A percentile compares a stretch with the other conserved stretches of the same genome.
Conservation (phyloP, 345 rosid genomes). For the Dimocarpus longan region DNA sequence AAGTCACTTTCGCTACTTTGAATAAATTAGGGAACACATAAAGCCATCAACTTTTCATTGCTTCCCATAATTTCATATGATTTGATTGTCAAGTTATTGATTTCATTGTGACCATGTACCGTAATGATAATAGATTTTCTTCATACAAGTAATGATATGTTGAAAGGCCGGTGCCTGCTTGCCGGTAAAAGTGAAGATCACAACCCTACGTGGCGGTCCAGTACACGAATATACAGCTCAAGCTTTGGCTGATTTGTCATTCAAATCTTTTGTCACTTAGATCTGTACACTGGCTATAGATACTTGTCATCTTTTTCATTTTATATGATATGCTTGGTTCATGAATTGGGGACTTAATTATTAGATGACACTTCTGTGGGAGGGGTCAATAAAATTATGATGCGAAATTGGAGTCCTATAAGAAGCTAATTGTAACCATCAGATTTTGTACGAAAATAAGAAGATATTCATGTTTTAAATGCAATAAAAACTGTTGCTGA, state of each 20-base stretch:
- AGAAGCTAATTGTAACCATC: neutral
- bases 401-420: neutral
- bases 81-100: conserved; percentile 7
- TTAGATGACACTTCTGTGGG: neutral
- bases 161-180: conserved; percentile 6
- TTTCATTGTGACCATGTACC: neutral
- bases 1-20: too few relatives aligned
- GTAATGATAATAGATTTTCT: neutral
- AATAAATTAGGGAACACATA: neutral
- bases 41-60: conserved; percentile 1
- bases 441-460: neutral
- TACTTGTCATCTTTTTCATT: neutral
- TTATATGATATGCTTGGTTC: neutral
- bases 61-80: neutral
- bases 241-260: neutral
- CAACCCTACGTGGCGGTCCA: conserved; percentile 3
- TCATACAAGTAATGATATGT: conserved; percentile 18
- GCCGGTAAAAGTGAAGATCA: neutral
- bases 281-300: neutral
- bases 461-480: neutral
- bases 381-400: neutral
- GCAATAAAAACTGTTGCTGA: neutral
- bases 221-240: neutral
- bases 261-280: neutral
- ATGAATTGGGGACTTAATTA: conserved; percentile 7